Conservation (phyloP, 805 yeast genomes). For the Metschnikowia continentalis region DNA sequence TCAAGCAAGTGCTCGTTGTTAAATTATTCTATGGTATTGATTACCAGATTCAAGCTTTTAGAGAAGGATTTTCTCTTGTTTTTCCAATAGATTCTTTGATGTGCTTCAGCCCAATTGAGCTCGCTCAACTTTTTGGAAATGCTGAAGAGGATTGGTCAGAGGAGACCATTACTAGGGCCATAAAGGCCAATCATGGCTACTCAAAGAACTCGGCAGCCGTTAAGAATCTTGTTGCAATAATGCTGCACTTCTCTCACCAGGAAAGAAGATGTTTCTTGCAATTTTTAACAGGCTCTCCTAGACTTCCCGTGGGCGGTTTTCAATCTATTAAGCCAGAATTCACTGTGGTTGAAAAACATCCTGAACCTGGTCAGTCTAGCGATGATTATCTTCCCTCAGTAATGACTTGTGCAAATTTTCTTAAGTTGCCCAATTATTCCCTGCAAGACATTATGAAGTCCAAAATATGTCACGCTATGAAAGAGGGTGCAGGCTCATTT, state of each 20-base stretch:
- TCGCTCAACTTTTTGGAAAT: constrained; percentile 68
- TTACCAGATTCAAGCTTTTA: constrained; percentile 63
- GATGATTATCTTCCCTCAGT: constrained; percentile 93
- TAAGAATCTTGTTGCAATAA: constrained; percentile 53
- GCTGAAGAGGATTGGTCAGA: constrained; percentile 83
- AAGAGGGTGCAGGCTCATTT: constrained; percentile 87
- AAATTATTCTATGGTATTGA: constrained; percentile 61
- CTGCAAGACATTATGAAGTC: constrained; percentile 53
- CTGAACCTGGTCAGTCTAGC: constrained; percentile 63
- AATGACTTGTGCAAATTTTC: constrained; percentile 96
- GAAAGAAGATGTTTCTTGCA: constrained; percentile 76
- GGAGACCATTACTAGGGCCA: constrained; percentile 52
- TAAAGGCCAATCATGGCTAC: constrained; percentile 91
- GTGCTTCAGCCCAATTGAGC: constrained; percentile 71
- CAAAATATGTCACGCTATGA: constrained; percentile 64
- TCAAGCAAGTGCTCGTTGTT: constrained; percentile 52
- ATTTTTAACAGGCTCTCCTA: constrained; percentile 91
- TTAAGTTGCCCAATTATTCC: constrained; percentile 83
- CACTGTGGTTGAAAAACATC: constrained; percentile 79
- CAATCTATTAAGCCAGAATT: constrained; percentile 73
- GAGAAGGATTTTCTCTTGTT: constrained; percentile 75
- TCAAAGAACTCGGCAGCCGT: constrained; percentile 63
- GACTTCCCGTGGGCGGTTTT: constrained; percentile 91
- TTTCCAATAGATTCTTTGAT: constrained; percentile 72
- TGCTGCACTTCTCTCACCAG: constrained; percentile 48